Percentiles rank a stretch among this genome's conserved stretches.
Conservation (phyloP, 2,329 filamentous ascomycete genomes). For the Colletotrichum sp. region DNA sequence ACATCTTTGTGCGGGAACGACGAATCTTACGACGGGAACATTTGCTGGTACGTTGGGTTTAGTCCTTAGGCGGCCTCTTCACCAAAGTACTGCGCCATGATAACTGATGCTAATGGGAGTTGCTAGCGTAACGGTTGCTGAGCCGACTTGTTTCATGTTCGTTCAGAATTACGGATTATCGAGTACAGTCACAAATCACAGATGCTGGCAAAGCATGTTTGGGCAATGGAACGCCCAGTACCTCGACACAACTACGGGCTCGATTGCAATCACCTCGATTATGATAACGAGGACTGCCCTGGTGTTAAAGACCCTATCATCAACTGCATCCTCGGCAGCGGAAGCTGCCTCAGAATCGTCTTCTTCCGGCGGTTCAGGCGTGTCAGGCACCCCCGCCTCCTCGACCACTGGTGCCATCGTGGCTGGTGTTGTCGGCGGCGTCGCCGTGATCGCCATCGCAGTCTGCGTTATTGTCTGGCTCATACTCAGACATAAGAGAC, state of each 20-base stretch:
- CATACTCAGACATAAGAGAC: background rate
- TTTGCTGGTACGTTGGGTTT: background rate
- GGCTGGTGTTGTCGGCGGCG: background rate
- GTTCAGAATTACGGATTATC: background rate
- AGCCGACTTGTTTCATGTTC: background rate
- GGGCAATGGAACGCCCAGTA: background rate
- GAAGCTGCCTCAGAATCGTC: background rate
- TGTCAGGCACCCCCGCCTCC: rapidly evolving
- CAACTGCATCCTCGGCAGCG: background rate
- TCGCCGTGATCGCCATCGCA: background rate
- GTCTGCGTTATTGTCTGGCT: background rate
- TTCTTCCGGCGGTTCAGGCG: background rate
- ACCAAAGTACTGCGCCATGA: background rate
- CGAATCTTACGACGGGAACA: background rate
- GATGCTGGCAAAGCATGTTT: background rate
- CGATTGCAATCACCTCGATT: background rate
- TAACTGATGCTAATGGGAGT: background rate
- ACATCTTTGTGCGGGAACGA: background rate
- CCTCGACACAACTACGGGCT: background rate
- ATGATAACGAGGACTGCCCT: background rate
- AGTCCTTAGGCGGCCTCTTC: rapidly evolving
- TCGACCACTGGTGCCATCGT: background rate
- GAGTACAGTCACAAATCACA: background rate
- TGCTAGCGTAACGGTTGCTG: background rate
- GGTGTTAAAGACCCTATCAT: background rate